These are phyloP conservation scores for Cochlearia excelsa DNA, from an alignment of 345 rosid species.

Conservation along the genomic window DNA sequence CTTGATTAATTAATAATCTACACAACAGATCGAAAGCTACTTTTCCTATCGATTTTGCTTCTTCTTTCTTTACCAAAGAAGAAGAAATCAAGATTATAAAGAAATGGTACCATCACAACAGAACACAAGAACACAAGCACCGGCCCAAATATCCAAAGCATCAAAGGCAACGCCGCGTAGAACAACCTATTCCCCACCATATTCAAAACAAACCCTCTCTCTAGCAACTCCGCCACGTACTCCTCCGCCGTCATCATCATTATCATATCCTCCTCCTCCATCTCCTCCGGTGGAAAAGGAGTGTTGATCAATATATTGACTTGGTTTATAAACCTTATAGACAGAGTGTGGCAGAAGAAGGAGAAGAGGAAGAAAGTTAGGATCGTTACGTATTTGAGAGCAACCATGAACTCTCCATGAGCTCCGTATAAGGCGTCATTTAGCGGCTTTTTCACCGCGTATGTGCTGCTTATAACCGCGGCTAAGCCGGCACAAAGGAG, in stretches of 20 bases:
- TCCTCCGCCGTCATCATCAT: constrained; percentile 39
- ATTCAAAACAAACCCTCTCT: constrained; percentile 67
- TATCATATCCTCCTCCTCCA: constrained; percentile 22
- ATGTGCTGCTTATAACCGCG: constrained; percentile 89
- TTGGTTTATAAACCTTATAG: constrained; percentile 78
- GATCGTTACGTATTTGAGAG: constrained; percentile 74
- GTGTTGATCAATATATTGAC: constrained; percentile 76
- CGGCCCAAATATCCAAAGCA: constrained; percentile 92
- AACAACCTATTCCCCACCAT: constrained; percentile 77
- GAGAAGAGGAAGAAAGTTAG: constrained; percentile 73
- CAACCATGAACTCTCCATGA: constrained; percentile 80
- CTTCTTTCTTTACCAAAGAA: constrained; percentile 27
- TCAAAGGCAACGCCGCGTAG: constrained; percentile 66
- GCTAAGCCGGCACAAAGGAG: constrained; percentile 80
- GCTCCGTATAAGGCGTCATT: constrained; percentile 71
- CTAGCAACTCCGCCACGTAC: constrained; percentile 59
- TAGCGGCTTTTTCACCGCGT: constrained; percentile 76
- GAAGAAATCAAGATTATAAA: constrained; percentile 72
- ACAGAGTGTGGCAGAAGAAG: constrained; percentile 76
- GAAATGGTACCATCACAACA: constrained; percentile 55
- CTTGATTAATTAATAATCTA: neutral
- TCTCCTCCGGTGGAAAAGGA: constrained; percentile 40
- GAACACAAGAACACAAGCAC: constrained; percentile 68
- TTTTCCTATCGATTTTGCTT: constrained; percentile 14
- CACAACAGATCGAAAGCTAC: constrained; percentile 21